Evolutionary conservation across 495 filamentous ascomycete species (phyloP).

Genomic region (Podospora tetraspora): DNA sequence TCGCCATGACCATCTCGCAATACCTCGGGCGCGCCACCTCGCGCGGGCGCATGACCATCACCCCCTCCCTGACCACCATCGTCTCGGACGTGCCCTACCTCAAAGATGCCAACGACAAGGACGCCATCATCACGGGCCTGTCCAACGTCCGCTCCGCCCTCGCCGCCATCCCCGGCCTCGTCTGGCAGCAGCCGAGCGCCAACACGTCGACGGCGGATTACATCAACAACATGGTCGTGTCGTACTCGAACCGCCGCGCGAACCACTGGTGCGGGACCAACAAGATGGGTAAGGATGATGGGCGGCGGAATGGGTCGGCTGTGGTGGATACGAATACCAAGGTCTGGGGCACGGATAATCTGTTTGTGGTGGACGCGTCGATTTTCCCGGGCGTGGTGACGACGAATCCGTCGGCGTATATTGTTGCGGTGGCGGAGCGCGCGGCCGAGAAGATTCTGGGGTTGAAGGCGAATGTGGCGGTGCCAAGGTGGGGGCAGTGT

Average conservation of each 20-base stretch:
- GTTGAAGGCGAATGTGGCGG: constrained; percentile 22
- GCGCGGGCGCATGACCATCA: constrained; percentile 59
- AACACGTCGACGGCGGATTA: constrained; percentile 49
- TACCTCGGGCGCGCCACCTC: constrained; percentile 60
- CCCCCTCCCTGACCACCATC: constrained; percentile 48
- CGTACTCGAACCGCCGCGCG: constrained; percentile 52
- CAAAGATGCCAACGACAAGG: constrained; percentile 47
- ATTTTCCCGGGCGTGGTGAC: constrained; percentile 59
- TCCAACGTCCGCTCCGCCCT: constrained; percentile 55
- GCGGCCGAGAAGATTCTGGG: constrained; percentile 47
- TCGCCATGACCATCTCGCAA: constrained; percentile 56
- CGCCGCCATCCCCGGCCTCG: constrained; percentile 47
- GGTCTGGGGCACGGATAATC: constrained; percentile 67
- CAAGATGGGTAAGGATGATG: constrained; percentile 65
- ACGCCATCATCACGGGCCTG: constrained; percentile 50
- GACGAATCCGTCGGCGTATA: constrained; percentile 56
- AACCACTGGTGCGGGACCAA: constrained; percentile 66
- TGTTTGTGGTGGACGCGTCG: constrained; percentile 58
- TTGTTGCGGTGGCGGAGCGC: constrained; percentile 54
- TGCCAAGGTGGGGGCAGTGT: constrained; percentile 35
- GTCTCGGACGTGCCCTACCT: constrained; percentile 53
- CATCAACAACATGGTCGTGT: constrained; percentile 46
- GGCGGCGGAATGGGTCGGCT: constrained; percentile 53
- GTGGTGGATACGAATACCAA: constrained; percentile 67
- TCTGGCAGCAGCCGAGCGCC: constrained; percentile 47